Base-by-base conservation (phyloP, 192 early-diverging fungal genomes). In the Pilaira anomala region DNA sequence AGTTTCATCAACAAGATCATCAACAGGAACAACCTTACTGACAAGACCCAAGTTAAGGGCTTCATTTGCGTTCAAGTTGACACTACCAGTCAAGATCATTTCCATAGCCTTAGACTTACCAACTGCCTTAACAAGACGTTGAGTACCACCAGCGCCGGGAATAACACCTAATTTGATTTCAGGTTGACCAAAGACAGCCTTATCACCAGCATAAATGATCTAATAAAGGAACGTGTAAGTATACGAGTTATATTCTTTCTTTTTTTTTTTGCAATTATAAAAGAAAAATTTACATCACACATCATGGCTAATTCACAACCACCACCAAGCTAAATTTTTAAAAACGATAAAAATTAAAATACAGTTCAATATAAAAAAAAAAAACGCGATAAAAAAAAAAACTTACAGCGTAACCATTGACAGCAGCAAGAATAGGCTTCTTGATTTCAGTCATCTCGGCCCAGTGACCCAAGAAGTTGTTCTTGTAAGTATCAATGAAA, bases 281-380 rank as follows among this genome's bases (percentile, higher is more conserved):
- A 6, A 53, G n/a, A 26, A 26, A 42, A 56, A 76, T 80, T 71
- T 70, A 76, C 74, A 64, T 76, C 91, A 76, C 91, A 93, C 93
- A 96, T 97, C 97, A 99, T 99, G 66, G 97, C 95, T 72, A 99
- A 86, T 76, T 99, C 97, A 74, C 97, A 99, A 60, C 97, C 97
- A 67, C 97, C 97, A 52, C 97, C 97, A 24, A 98, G 87, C 85
- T 90, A 56, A 53, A 58, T 55, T 69, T 42, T 63, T 33, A 30
- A 51, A 42, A 53, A 36, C 50, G n/a, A 66, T 14, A 22, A 18
- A 3, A 8, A 25, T 50, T 25, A 50, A 24, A 11, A 12, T 57
- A 62, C 29, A 19, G 5, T n/a, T 1, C 3, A 2, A 12, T 46
- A 46, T 12, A 16, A 3, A 13, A 29, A 21, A 22, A 22, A 46